A percentile compares a stretch with the other conserved stretches of the same genome.
These are phyloP conservation scores for Hypomontagnella monticulosa DNA, from an alignment of 495 filamentous ascomycete genomes.

Conservation along the genomic window DNA sequence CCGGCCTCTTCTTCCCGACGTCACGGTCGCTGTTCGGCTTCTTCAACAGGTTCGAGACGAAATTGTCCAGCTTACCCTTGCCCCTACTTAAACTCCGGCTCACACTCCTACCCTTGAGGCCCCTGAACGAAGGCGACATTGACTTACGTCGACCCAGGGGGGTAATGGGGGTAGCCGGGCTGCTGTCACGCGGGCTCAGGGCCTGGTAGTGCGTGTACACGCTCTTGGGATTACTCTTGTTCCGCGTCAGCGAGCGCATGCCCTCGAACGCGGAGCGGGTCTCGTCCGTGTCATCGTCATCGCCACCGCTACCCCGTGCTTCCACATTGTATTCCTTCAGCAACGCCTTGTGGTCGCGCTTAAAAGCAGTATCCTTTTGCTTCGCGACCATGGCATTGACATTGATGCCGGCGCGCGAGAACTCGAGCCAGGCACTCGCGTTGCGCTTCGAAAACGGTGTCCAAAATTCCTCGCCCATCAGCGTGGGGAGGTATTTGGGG, in stretches of 20 bases:
- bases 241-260: conserved; percentile 11
- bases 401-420: conserved; percentile 42
- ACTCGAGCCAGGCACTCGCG: conserved; percentile 21
- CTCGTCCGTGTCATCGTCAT: neutral
- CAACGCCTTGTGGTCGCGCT: conserved; percentile 38
- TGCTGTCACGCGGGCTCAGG: neutral
- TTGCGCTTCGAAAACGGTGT: conserved; percentile 30
- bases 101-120: neutral
- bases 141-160: too few relatives aligned
- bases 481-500: conserved; percentile 22
- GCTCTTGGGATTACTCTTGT: neutral
- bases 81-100: too few relatives aligned
- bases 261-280: conserved; percentile 22
- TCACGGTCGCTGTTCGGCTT: neutral
- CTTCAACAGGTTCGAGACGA: neutral
- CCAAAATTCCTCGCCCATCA: conserved; percentile 43
- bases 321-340: conserved; percentile 25
- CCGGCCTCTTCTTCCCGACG: too few relatives aligned
- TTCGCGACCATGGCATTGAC: conserved; percentile 29
- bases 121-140: too few relatives aligned
- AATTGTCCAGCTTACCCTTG: neutral
- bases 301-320: neutral
- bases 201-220: neutral
- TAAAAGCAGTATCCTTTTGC: conserved; percentile 1
- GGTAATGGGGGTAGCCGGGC: too few relatives aligned